Evolutionary conservation across 75 land plant species (phyloP), one percentile per base, ranked within the genome.

Genomic region (Sequoia sempervirens): DNA sequence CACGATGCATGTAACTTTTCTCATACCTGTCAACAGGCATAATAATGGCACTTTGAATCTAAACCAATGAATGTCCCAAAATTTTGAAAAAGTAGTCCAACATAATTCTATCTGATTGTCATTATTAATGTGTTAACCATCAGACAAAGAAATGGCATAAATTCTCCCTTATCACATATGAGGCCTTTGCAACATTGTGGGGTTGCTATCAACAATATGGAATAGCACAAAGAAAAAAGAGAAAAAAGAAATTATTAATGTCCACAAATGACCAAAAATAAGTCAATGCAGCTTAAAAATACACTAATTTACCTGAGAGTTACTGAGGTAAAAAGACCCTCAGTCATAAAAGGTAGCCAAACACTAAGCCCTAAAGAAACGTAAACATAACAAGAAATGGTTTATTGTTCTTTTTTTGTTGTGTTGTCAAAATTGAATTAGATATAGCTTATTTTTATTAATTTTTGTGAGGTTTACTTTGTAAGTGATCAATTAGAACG

Each of bases 1-100:
- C 99, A 30, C 99, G 90, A 78, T 98, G 99, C 99, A 98, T 98
- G 75, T 93, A 98, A 78, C 99, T 98, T 87, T 98, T 98, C 92
- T 98, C 99, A 79, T 98, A 98, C 99, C 99, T 98, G 87, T 72
- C 86, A 53, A 53, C 46, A 85, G n/a, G 10, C 36, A 56, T 32
- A 52, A 45, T 7, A 40, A 78, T 78, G 80, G 26, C 23, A 75
- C 66, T 61, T 23, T 23, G 66, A 32, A 12, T 43, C 46, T 37
- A 78, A 45, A 78, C n/a, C n/a, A 3, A 45, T 28, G 41, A 41
- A 45, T 45, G 14, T 45, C 23, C 50, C 45, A 76, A 41, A 76
- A 43, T 1, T 20, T 37, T 76, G 28, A 45, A n/a, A 11, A 78
- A 45, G 2, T 78, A 78, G n/a, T 78, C 4, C 50, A 45, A 40